Evolutionary conservation across 2,329 filamentous ascomycete genomes (phyloP), one percentile per base, ranked within the genome.

Genomic region (Ceratocystis diversiconidia): DNA sequence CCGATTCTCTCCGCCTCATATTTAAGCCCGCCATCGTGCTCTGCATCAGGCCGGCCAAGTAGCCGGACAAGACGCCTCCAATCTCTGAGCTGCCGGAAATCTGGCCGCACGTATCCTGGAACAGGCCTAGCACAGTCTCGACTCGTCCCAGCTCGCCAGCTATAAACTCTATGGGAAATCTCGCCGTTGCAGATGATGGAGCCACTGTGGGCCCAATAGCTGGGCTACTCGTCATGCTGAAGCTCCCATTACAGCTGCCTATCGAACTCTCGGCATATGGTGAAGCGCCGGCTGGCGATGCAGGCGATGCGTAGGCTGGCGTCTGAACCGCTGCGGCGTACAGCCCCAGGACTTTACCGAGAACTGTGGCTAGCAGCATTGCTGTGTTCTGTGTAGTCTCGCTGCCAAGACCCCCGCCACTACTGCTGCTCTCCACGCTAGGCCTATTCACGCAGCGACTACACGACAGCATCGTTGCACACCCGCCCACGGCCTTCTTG

Each of bases 301-400:
- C 50, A n/a, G 61, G 61, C 12, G 61, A 32, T n/a, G 61, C 10
- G 30, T 61, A 36, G 25, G 28, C 46, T 28, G 28, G 50, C 22
- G 22, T 59, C 15, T 52, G 43, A 25, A 25, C 43, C 41, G 43
- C n/a, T 30, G 41, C 22, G 8, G 43, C 44, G 43, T 65, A 65
- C n/a, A 65, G 15, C 22, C 44, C 55, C 43, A 65, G 10, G 0
- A 79, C 76, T 70, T 80, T 78, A 61, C 76, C 76, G 19, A 82
- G 76, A 22, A 81, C 73, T 0, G 79, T 80, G 0, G 76, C 78
- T n/a, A 81, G 73, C 0, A 81, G 73, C 79, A 80, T 80, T 4
- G 76, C 75, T 0, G 76, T 73, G 1, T 78, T 79, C 61, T 78
- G 76, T 2, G 74, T 76, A 59, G 55, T 25, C 12, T 25, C 55